Evolutionary conservation across 73 alveolate species (phyloP), one percentile per base, ranked within the genome.

Genomic region (Paramecium tetraurelia): DNA sequence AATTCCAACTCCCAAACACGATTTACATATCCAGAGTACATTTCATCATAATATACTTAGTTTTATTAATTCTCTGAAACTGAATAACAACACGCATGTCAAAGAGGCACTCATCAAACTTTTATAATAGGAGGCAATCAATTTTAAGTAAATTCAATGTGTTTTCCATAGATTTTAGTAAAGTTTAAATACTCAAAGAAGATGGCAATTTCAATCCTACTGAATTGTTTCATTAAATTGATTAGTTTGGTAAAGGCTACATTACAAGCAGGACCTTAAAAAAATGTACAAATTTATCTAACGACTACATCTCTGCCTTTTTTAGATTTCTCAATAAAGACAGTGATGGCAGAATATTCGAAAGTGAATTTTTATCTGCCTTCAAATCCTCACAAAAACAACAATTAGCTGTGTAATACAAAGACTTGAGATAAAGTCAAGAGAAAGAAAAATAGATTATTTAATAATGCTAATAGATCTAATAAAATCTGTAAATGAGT

Each of bases 151-250:
- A 22, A 41, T 75, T 29, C 38, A 9, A 16, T 22, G 46, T 38
- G 46, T 38, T 38, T 38, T 75, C 59, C 59, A 75, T 75, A 38
- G 84, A 22, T 75, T 75, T 12, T 38, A 75, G 87, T 75, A 75
- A 75, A 75, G 59, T 75, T n/a, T 18, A 75, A 75, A 41, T 41
- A 35, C 68, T 41, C 87, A 75, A 75, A 41, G 87, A 75, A 75
- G 59, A 35, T 41, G 5, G 20, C 27, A 35, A 75, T 29, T 75
- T 41, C 27, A 41, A 75, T 75, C 87, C 87, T 6, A 38, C 22
- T 18, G 38, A 33, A 38, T 0, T 38, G 18, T 75, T 75, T 16
- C 16, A 75, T 35, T 22, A 41, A 16, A 18, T 75, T 16, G 87
- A 75, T 36, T 38, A 75, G 22, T 35, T 20, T 38, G 36, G 59